phyloP scores from a whole-genome alignment of 345 rosid species.

The thale cress (Arabidopsis thaliana) region DNA sequence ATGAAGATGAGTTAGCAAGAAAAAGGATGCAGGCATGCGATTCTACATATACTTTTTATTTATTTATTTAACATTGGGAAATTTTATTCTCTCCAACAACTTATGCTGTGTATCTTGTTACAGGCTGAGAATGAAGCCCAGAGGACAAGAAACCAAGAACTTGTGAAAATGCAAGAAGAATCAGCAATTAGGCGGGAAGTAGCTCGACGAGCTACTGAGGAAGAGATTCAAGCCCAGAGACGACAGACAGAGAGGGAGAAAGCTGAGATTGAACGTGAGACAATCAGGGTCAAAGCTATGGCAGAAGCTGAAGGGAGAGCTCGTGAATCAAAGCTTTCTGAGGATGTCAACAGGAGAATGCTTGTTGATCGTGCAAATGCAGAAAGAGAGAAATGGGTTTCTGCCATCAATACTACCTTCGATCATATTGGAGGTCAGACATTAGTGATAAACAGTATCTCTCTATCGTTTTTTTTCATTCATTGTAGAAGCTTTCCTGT shows the following conservation, averaged over 20 bases:
- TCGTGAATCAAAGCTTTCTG: constrained; percentile 93
- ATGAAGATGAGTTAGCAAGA: constrained; percentile 92
- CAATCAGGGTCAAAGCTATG: constrained; percentile 88
- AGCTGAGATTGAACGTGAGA: constrained; percentile 98
- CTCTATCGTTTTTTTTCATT: background rate
- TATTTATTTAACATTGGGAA: background rate
- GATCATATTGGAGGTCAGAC: constrained; percentile 90
- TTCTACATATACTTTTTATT: background rate
- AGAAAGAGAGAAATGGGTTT: constrained; percentile 97
- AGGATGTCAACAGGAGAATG: constrained; percentile 88
- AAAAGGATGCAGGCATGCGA: constrained; percentile 94
- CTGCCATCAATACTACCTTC: constrained; percentile 91
- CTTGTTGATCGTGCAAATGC: constrained; percentile 96
- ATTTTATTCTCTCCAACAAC: constrained; percentile 9
- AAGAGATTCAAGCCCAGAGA: constrained; percentile 92
- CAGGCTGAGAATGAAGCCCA: constrained; percentile 93
- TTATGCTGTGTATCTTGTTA: constrained; percentile 37
- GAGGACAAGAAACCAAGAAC: constrained; percentile 92
- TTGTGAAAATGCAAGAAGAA: constrained; percentile 91
- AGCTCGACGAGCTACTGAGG: constrained; percentile 92
- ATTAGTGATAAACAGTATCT: constrained; percentile 7
- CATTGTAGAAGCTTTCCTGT: background rate
- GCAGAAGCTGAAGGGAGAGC: constrained; percentile 99
- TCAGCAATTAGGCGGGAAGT: constrained; percentile 87
- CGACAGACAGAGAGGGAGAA: constrained; percentile 95